Conservation (phyloP, 1,139 yeast genomes). For the Pichia norvegensis region DNA sequence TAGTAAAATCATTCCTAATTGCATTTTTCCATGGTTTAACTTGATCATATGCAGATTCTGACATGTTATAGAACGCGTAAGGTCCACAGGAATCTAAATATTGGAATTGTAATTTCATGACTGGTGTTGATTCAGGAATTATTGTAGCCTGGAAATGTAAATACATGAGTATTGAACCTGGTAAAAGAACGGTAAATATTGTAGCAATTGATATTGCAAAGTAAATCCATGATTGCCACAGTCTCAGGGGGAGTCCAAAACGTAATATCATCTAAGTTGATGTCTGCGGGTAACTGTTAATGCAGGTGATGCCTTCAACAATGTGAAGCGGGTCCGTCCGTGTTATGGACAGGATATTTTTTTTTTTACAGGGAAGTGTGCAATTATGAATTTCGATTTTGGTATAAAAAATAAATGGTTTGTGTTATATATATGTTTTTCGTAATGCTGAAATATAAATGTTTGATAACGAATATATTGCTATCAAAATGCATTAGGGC, state of each 20-base stretch:
- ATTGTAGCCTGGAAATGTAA: conserved; percentile 12
- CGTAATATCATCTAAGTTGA: conserved; percentile 3
- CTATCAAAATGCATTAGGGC: conserved; percentile 9
- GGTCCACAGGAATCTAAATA: conserved; percentile 9
- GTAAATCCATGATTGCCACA: conserved; percentile 10
- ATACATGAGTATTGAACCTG: conserved; percentile 13
- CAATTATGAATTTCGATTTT: too few relatives aligned
- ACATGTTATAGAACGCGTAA: conserved; percentile 9
- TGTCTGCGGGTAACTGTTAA: not conserved
- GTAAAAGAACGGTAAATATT: conserved; percentile 11
- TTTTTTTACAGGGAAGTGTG: too few relatives aligned
- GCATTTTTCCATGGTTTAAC: conserved; percentile 10
- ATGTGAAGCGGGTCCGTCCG: too few relatives aligned
- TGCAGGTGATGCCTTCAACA: not conserved
- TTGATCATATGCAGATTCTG: conserved; percentile 5
- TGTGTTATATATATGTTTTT: not conserved
- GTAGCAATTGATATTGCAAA: conserved; percentile 4
- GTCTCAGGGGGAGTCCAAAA: conserved; percentile 5
- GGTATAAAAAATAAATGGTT: not conserved
- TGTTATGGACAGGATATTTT: too few relatives aligned
- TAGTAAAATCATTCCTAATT: conserved; percentile 12
- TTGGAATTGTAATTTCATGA: conserved; percentile 11
- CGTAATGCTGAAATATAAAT: not conserved
- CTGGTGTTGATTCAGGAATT: conserved; percentile 9
- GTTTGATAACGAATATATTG: not conserved